Base-by-base conservation (phyloP, 495 filamentous ascomycete genomes). In the Thozetella sp. region DNA sequence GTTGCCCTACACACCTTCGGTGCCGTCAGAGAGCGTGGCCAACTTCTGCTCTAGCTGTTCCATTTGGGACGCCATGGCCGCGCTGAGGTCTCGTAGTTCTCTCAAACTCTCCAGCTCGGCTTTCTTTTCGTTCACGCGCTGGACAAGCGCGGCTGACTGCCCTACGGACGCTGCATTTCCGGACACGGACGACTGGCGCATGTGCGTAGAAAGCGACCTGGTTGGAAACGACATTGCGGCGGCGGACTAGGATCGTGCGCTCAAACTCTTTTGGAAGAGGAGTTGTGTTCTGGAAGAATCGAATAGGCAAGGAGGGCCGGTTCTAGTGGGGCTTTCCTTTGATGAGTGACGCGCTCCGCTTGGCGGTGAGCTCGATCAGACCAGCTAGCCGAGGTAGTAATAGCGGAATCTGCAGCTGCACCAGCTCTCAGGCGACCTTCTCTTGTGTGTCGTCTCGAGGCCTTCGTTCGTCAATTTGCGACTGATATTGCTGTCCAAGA, bases 91-190 rank as follows among this genome's bases (percentile, higher is more conserved):
- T 59, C 93, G 87, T 34, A 99, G 76, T 64, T 97, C 88, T 60
- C 87, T 89, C 37, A 98, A 80, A 66, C 90, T 96, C 62, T 97
- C 93, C 15, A 99, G 83, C 71, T 99, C 95, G 45, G 89, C 89
- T 71, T 91, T 93, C 78, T 99, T 99, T 69, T 96, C 92, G 53
- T 90, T 89, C 71, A 99, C 93, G 54, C 96, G 89, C 25, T 92
- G 86, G 25, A 90, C 70, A n/a, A 99, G 80, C 24, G 88, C 86
- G 2, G 92, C 88, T 20, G 94, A 93, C 71, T 93, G 93, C 37
- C 90, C 85, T 24, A 77, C 68, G 45, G 80, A 76, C 53, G 75
- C 72, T 13, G 71, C 67, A 59, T 74, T 76, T 25, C 76, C 72
- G 1, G 82, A 74, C 24, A 79, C 72, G 24, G 88, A 88, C 23